Evolutionary conservation across 2,329 filamentous ascomycete genomes (phyloP).

Genomic region (Colletotrichum tamarilloi): DNA sequence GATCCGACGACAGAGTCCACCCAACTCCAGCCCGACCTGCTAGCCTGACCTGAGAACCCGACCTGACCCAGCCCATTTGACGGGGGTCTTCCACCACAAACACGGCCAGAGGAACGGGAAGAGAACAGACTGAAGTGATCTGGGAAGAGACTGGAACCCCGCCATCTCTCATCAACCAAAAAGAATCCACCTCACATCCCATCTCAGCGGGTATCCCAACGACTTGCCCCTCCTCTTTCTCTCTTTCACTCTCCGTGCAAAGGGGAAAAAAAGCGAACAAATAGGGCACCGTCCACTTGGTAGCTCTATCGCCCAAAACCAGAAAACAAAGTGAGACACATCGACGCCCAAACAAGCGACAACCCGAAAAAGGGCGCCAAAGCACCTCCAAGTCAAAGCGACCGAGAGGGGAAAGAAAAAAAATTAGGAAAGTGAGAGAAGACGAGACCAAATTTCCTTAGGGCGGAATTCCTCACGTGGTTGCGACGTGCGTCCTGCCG

Average conservation of each 20-base stretch:
- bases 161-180: constrained; percentile 26
- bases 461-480: constrained; percentile 33
- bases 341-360: constrained; percentile 9
- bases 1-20: constrained; percentile 29
- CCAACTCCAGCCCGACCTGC: constrained; percentile 11
- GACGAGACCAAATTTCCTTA: not conserved
- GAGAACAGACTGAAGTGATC: constrained; percentile 6
- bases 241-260: constrained; percentile 21
- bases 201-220: constrained; percentile 27
- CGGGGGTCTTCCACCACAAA: constrained; percentile 3
- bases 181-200: constrained; percentile 23
- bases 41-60: constrained; percentile 24
- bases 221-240: constrained; percentile 33
- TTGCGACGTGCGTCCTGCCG: constrained; percentile 24
- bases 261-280: constrained; percentile 11
- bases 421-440: not conserved
- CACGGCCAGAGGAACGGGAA: not conserved
- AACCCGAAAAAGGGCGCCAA: constrained; percentile 22
- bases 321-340: constrained; percentile 36
- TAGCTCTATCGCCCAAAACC: not conserved
- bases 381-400: constrained; percentile 22
- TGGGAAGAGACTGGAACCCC: constrained; percentile 18
- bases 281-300: constrained; percentile 5
- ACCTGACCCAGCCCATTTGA: constrained; percentile 19
- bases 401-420: not conserved